Evolutionary conservation across 2,329 filamentous ascomycete species (phyloP).

Genomic region (Colletotrichum eremochloae): DNA sequence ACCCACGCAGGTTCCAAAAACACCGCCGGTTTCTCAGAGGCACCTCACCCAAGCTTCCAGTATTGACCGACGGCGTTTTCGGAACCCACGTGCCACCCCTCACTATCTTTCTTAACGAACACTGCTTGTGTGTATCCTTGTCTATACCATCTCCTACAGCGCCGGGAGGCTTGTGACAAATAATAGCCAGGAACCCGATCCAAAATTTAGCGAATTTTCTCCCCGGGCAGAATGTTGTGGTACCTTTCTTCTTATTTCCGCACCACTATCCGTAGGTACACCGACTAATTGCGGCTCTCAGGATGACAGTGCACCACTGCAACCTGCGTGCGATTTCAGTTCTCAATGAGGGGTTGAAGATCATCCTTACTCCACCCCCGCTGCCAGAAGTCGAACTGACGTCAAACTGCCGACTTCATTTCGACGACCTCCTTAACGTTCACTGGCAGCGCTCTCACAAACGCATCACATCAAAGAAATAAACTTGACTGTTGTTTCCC

Average conservation of each 20-base stretch:
- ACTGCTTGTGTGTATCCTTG: neutral
- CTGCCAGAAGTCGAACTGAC: conserved; percentile 11
- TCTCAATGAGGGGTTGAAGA: neutral
- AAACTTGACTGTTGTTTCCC: neutral
- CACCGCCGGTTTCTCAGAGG: too few relatives aligned
- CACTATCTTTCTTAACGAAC: neutral
- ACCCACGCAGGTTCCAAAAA: neutral
- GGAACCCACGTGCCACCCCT: neutral
- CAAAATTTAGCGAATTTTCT: conserved; percentile 20
- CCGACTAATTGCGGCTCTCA: neutral
- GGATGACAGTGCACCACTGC: neutral
- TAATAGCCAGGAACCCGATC: neutral
- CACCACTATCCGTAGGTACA: neutral
- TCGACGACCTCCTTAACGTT: neutral
- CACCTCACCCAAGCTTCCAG: too few relatives aligned
- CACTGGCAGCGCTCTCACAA: neutral
- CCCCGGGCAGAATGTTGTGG: conserved; percentile 33
- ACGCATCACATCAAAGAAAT: neutral
- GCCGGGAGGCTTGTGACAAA: neutral
- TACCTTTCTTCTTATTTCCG: neutral
- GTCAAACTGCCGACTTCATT: conserved; percentile 23
- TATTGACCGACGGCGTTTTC: too few relatives aligned
- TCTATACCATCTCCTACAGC: neutral
- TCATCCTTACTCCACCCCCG: conserved; percentile 23
- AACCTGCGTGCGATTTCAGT: neutral